Conservation (phyloP, 306 rosid species). For the Fagus sylvatica region DNA sequence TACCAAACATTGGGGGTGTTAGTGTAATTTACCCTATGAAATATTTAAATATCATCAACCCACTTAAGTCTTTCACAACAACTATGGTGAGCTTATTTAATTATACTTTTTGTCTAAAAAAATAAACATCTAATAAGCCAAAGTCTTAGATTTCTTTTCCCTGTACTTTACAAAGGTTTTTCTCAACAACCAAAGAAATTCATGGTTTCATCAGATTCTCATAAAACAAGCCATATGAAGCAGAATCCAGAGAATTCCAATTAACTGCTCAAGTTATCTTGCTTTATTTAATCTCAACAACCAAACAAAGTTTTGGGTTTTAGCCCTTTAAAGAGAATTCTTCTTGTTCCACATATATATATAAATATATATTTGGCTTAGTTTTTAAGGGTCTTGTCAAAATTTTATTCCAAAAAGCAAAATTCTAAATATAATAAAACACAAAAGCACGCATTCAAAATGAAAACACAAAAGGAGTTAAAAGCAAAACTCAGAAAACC, state of each 20-base stretch:
- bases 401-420: background rate
- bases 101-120: no score
- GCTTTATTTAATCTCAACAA: constrained; percentile 3
- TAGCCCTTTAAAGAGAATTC: background rate
- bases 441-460: background rate
- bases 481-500: constrained; percentile 11
- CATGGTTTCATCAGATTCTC: background rate
- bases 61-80: background rate
- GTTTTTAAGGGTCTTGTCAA: background rate
- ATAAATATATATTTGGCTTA: no score
- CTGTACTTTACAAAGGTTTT: background rate
- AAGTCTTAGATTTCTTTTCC: background rate
- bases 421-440: background rate
- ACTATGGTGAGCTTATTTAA: background rate
- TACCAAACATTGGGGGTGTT: no score
- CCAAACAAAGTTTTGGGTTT: background rate
- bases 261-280: background rate
- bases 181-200: background rate
- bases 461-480: background rate
- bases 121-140: background rate
- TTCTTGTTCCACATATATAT: background rate
- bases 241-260: background rate
- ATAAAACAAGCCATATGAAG: background rate
- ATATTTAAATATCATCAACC: background rate
- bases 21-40: background rate